phyloP scores from a whole-genome alignment of 2,329 filamentous ascomycete species.

The Camillea tinctor region DNA sequence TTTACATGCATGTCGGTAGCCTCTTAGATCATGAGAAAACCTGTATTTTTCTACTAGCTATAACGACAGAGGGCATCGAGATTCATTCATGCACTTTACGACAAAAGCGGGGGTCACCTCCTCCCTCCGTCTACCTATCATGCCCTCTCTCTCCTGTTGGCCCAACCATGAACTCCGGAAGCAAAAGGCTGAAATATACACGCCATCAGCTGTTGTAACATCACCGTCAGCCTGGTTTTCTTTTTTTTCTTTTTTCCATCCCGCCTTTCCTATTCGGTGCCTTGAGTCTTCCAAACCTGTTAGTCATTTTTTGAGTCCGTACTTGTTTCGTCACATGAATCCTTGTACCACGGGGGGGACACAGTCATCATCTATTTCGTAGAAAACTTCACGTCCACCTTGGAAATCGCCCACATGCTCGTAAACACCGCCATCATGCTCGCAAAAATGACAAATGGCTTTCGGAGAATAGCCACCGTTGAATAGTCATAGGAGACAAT shows the following conservation, averaged over 20 bases:
- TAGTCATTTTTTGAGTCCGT: background rate
- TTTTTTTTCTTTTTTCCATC: no score
- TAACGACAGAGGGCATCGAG: background rate
- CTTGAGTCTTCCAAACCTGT: background rate
- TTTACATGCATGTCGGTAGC: background rate
- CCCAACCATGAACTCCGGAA: background rate
- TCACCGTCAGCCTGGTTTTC: background rate
- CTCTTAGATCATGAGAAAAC: background rate
- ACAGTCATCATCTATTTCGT: slow-evolving; percentile 35
- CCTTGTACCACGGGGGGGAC: background rate
- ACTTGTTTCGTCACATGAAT: background rate
- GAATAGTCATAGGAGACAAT: slow-evolving; percentile 88
- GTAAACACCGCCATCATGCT: slow-evolving; percentile 74
- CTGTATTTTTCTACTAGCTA: background rate
- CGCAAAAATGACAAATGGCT: slow-evolving; percentile 78
- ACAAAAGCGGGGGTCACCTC: background rate
- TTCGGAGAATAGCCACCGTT: slow-evolving; percentile 70
- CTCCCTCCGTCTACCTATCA: background rate
- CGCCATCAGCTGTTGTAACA: background rate
- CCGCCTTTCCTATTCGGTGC: background rate
- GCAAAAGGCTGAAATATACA: background rate
- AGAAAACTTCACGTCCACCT: slow-evolving; percentile 76
- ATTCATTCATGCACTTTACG: background rate
- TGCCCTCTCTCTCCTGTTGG: background rate
- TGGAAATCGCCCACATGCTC: slow-evolving; percentile 71